Evolutionary conservation across 352 stramenopile species (phyloP).

Genomic region (Poterioochromonas sp.): DNA sequence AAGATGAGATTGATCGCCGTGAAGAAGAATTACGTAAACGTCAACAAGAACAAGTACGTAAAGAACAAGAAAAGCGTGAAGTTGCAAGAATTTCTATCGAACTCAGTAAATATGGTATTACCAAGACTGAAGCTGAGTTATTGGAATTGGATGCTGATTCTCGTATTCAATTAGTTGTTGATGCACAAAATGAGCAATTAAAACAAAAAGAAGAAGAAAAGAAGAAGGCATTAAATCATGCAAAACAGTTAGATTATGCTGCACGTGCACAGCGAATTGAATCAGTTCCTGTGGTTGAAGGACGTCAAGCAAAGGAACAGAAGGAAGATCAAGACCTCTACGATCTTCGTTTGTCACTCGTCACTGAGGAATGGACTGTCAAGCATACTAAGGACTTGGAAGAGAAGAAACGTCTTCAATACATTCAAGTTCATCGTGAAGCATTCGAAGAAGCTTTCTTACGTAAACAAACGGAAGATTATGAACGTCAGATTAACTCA

Average conservation of each 20-base stretch:
- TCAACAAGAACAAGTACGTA: slow-evolving; percentile 67
- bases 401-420: background rate
- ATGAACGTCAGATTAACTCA: background rate
- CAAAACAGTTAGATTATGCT: slow-evolving; percentile 87
- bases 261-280: slow-evolving; percentile 88
- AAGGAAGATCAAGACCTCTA: slow-evolving; percentile 61
- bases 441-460: background rate
- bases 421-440: background rate
- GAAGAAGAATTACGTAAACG: slow-evolving; percentile 76
- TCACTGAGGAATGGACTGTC: background rate
- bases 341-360: background rate
- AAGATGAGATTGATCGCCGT: background rate
- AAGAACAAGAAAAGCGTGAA: slow-evolving; percentile 35
- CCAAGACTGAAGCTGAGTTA: slow-evolving; percentile 52
- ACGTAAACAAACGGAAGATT: background rate
- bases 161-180: slow-evolving; percentile 62
- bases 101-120: slow-evolving; percentile 50
- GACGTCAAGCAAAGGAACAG: slow-evolving; percentile 58
- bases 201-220: slow-evolving; percentile 89
- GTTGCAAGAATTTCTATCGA: slow-evolving; percentile 45
- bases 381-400: background rate
- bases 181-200: slow-evolving; percentile 83
- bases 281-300: slow-evolving; percentile 75
- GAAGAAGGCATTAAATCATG: slow-evolving; percentile 77
- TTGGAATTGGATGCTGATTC: slow-evolving; percentile 53